Evolutionary conservation across 2,329 filamentous ascomycete species (phyloP), one percentile per base, ranked within the genome.

Genomic region (Bertia moriformis): DNA sequence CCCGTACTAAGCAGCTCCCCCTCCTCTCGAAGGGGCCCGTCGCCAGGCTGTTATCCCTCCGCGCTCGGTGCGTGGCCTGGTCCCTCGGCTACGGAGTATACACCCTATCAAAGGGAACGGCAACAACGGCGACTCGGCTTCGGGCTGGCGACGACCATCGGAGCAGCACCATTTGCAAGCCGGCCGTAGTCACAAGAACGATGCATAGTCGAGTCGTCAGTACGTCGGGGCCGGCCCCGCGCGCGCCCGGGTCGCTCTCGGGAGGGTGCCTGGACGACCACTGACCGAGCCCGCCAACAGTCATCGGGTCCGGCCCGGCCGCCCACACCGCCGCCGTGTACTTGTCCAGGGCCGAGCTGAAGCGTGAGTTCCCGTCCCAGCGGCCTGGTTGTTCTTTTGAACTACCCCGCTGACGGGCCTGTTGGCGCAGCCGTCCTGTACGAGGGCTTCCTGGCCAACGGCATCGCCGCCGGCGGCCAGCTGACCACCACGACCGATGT

Each of bases 261-360:
- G 45, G 42, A 29, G 39, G 27, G 27, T n/a, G 42, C 17, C 36
- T n/a, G 17, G 15, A 13, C 27, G 29, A 38, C 39, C 42, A 44
- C 39, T 47, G 39, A 40, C 24, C 36, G 43, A 44, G 40, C 39
- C 38, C 32, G 19, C 33, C 40, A 39, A 38, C 46, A 47, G 73
- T 87, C 55, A 82, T 85, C 64, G 88, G 91, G 67, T 98, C 91
- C 45, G 91, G 91, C 67, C 91, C 91, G 45, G 91, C 88, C 50
- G 91, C 88, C 62, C 91, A 98, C 67, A 98, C 91, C 37, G 91
- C 91, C 45, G 91, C 91, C 59, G 78, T 98, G 58, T 98, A 98
- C 65, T 80, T 95, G 51, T 83, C 88, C 37, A 83, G 91, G 57
- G 91, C 91, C 44, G 89, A 98, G 59, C 66, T 98, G 57, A 84